Evolutionary conservation across 345 rosid species (phyloP), one percentile per base, ranked within the genome.

Genomic region (Carallia pectinifolia): DNA sequence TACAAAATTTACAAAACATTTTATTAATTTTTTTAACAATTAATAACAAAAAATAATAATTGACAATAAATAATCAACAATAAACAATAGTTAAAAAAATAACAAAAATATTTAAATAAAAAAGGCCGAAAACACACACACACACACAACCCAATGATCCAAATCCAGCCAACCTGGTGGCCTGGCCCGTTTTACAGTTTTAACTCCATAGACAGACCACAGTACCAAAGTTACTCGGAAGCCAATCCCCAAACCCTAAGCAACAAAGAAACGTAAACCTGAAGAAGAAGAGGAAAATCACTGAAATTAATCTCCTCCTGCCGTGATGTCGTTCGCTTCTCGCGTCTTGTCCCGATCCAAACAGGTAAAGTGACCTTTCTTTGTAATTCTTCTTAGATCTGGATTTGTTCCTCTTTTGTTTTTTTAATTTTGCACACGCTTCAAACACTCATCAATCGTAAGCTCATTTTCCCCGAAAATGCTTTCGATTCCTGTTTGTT

Each of bases 281-380:
- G 50, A 7, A 67, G 39, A 16, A 56, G 62, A 15, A 23, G 23
- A 68, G 12, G 2, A 23, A 65, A 61, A 31, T 37, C 38, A 6
- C 58, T 9, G 23, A 23, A 23, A 23, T 23, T 23, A 36, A 40
- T 72, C 36, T 53, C 40, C 58, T 56, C 65, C 39, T 56, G 58
- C 65, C 66, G 72, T 72, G 76, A 93, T 93, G 97, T 88, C 98
- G 7, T 77, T 83, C 81, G 70, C 92, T 65, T 80, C 87, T 79
- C 96, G 98, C 17, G 76, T 89, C 61, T 58, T 88, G 38, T 79
- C 91, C 75, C 89, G 86, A 89, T 85, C 93, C 69, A 86, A 87
- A 74, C 98, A 90, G 96, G 98, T 89, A 64, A 23, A 23, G 23
- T 23, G 23, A 9, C 6, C 0, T n/a, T 33, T 59, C 31, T 27